Percentiles rank a stretch among this genome's conserved stretches.
Evolutionary conservation across 2,329 filamentous ascomycete species (phyloP).

Genomic region (Neofusicoccum kwambonambiense): DNA sequence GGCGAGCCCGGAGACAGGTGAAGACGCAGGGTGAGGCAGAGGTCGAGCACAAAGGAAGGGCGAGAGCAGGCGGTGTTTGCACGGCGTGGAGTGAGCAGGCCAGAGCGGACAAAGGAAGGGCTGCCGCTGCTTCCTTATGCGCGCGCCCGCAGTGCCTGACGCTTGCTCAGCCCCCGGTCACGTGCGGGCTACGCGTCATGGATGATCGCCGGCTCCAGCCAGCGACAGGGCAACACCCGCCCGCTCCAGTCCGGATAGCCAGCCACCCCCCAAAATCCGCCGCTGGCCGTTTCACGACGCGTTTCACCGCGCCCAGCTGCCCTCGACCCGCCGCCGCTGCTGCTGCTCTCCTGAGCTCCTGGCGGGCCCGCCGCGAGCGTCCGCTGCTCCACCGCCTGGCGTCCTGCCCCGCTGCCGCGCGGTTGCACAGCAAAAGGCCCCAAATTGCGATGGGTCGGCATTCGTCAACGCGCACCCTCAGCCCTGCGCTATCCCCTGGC

Average conservation of each 20-base stretch:
- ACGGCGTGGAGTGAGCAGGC: constrained; percentile 3
- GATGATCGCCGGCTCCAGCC: background rate
- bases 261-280: background rate
- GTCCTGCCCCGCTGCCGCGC: background rate
- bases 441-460: constrained; percentile 12
- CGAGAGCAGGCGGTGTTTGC: background rate
- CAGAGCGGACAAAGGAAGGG: background rate
- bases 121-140: constrained; percentile 7
- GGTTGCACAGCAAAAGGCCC: background rate
- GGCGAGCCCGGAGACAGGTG: constrained; percentile 19
- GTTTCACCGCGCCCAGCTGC: constrained; percentile 3
- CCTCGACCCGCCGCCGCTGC: background rate
- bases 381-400: background rate
- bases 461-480: background rate
- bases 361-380: too few relatives aligned
- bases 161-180: constrained; percentile 5
- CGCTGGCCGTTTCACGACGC: background rate
- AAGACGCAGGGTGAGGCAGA: constrained; percentile 18
- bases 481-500: background rate
- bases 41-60: constrained; percentile 20
- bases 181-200: constrained; percentile 7
- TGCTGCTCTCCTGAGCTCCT: background rate
- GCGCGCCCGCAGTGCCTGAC: background rate
- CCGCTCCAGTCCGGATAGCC: background rate
- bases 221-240: background rate